Conservation (phyloP, 768 basidiomycete genomes). For the Termitomyces titanicus region DNA sequence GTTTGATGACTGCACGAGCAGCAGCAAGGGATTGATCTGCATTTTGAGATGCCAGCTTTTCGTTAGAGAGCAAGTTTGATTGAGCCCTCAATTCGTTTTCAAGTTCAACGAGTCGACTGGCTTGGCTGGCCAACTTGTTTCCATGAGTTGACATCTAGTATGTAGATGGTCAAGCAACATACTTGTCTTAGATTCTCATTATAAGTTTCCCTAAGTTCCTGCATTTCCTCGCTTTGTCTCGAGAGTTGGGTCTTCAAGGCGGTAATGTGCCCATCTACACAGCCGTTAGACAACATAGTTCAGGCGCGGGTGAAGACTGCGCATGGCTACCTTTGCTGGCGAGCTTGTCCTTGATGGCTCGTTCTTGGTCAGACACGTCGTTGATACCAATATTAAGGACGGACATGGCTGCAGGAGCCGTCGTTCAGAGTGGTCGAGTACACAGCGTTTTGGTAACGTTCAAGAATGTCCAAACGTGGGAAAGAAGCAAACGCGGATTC, state of each 20-base stretch:
- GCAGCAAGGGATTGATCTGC: constrained; percentile 42
- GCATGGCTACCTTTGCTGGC: constrained; percentile 47
- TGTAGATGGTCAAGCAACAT: constrained; percentile 5
- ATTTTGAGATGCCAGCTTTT: constrained; percentile 51
- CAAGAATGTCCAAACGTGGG: not conserved
- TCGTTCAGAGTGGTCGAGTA: not conserved
- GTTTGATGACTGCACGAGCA: constrained; percentile 48
- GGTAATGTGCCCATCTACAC: constrained; percentile 44
- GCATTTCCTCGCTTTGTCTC: constrained; percentile 37
- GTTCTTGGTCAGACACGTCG: constrained; percentile 46
- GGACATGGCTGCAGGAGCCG: constrained; percentile 35
- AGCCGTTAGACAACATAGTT: constrained; percentile 6
- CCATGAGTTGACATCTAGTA: not conserved
- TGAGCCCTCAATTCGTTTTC: constrained; percentile 47
- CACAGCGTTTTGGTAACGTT: not conserved
- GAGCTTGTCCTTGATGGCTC: constrained; percentile 42
- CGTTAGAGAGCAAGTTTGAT: constrained; percentile 54
- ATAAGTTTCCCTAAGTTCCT: constrained; percentile 37
- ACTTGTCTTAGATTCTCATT: constrained; percentile 49
- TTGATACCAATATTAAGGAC: constrained; percentile 41
- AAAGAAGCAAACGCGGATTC: not conserved
- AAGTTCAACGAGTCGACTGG: constrained; percentile 50
- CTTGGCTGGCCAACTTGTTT: constrained; percentile 53
- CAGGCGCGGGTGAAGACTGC: not conserved
- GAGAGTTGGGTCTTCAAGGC: constrained; percentile 41